Conservation (phyloP, 257 asterid species). For the Coffea canephora region DNA sequence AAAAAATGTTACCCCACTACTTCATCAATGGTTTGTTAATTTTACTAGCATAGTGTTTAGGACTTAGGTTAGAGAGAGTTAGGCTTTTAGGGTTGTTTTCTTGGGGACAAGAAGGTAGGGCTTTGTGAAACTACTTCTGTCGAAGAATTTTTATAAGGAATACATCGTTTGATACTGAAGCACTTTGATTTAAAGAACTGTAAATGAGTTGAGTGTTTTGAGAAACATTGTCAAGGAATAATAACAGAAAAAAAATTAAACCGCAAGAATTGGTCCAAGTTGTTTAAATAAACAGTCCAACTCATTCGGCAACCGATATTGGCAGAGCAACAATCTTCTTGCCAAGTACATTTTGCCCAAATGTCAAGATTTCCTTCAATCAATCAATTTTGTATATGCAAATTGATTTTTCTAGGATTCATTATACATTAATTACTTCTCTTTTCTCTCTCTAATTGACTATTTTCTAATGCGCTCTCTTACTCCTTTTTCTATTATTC, state of each 20-base stretch:
- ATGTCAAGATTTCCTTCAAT: no score
- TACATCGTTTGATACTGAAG: constrained; percentile 4
- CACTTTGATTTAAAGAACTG: neutral
- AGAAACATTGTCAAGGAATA: neutral
- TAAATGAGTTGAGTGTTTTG: constrained; percentile 1
- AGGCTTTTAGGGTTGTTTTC: constrained; percentile 22
- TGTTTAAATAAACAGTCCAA: neutral
- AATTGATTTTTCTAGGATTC: no score
- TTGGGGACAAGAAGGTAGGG: constrained; percentile 21
- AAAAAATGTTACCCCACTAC: no score
- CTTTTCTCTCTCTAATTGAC: no score
- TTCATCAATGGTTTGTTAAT: no score
- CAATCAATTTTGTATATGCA: no score
- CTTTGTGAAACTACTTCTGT: constrained; percentile 12
- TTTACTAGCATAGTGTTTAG: neutral
- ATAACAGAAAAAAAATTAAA: neutral
- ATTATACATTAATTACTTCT: no score
- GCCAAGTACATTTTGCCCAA: no score
- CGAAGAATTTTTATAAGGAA: constrained; percentile 13
- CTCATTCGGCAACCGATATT: no score
- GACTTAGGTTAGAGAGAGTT: neutral
- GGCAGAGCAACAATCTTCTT: no score
- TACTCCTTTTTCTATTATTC: no score
- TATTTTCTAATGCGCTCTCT: no score
- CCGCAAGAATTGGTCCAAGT: neutral